These are phyloP conservation scores for Venturia carpophila DNA, from an alignment of 2,329 filamentous ascomycete genomes.

Conservation along the genomic window DNA sequence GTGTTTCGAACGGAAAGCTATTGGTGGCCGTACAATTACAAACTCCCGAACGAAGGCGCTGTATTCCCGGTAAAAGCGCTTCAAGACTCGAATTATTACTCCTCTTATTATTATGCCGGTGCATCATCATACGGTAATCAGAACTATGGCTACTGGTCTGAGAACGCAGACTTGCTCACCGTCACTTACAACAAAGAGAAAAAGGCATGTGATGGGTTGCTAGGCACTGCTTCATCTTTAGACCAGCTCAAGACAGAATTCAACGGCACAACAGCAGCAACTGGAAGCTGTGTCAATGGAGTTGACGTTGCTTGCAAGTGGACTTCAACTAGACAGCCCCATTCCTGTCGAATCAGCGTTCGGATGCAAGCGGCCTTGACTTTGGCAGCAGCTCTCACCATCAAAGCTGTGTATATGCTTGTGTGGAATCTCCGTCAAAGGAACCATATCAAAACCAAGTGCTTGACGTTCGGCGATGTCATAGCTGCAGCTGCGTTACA, in stretches of 20 bases:
- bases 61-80: not conserved
- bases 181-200: slow-evolving; percentile 4
- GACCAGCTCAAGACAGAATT: not conserved
- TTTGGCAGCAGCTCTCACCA: slow-evolving; percentile 23
- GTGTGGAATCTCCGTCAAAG: slow-evolving; percentile 24
- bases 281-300: slow-evolving; percentile 22
- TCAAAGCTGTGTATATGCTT: slow-evolving; percentile 29
- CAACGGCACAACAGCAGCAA: slow-evolving; percentile 16
- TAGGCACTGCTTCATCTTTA: not conserved
- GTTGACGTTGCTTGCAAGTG: slow-evolving; percentile 20
- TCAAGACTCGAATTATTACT: not conserved
- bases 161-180: not conserved
- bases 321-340: slow-evolving; percentile 16
- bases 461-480: slow-evolving; percentile 28
- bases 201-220: not conserved
- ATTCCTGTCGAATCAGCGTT: slow-evolving; percentile 27
- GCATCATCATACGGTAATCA: not conserved
- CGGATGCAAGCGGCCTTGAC: slow-evolving; percentile 28
- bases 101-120: not conserved
- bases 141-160: not conserved
- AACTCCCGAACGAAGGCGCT: not conserved
- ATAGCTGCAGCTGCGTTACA: slow-evolving; percentile 27
- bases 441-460: slow-evolving; percentile 26
- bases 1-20: slow-evolving; percentile 6
- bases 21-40: slow-evolving; percentile 3